phyloP scores from a whole-genome alignment of 2,329 filamentous ascomycete species.

The Diaporthe ampelina region DNA sequence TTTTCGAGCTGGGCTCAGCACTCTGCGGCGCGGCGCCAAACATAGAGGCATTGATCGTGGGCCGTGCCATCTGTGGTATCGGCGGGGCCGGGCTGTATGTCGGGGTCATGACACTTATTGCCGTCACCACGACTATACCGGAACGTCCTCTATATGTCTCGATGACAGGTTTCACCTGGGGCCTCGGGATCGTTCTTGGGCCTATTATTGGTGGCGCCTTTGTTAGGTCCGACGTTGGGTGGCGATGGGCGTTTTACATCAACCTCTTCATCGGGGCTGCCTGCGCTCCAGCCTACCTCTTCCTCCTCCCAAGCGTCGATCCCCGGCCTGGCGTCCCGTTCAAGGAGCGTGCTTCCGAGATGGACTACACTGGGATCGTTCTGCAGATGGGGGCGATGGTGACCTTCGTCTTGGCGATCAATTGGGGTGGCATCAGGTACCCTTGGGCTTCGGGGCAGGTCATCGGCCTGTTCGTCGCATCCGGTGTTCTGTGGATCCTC shows the following conservation, averaged over 20 bases:
- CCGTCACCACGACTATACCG: neutral
- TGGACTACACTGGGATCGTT: conserved; percentile 34
- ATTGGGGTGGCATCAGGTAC: conserved; percentile 36
- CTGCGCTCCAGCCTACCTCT: neutral
- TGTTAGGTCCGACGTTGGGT: conserved; percentile 12
- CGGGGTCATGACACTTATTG: neutral
- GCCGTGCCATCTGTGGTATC: neutral
- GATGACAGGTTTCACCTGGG: conserved; percentile 13
- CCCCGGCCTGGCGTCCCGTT: conserved; percentile 21
- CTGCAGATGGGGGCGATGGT: conserved; percentile 33
- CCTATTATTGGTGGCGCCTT: conserved; percentile 38
- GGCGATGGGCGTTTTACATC: conserved; percentile 41
- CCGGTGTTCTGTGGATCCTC: too few relatives aligned
- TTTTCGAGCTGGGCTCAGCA: neutral
- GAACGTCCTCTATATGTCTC: neutral
- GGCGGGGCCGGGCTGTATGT: neutral
- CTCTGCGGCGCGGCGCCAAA: neutral
- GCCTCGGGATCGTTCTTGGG: conserved; percentile 29
- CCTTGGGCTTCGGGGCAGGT: conserved; percentile 40
- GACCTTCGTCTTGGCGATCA: conserved; percentile 37
- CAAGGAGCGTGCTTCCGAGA: conserved; percentile 13
- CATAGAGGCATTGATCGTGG: neutral
- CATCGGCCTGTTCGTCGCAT: conserved; percentile 40
- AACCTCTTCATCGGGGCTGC: conserved; percentile 34
- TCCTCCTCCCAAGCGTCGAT: neutral